Evolutionary conservation across 1,284 basidiomycete species (phyloP), one percentile per base, ranked within the genome.

Genomic region (Cystobasidium sp.): DNA sequence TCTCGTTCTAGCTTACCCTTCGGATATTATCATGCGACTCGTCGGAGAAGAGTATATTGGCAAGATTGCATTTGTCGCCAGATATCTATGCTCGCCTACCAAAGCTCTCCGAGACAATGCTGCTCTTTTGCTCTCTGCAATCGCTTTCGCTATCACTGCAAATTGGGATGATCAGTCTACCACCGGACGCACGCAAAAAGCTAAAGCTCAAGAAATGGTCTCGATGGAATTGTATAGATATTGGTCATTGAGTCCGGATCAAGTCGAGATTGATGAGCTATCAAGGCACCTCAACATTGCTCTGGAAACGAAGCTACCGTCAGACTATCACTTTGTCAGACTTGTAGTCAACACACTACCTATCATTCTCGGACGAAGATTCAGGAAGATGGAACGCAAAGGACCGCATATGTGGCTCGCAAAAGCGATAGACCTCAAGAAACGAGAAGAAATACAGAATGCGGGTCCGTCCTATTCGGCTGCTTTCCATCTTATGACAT

Each of bases 341-440:
- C 62, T 73, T 18, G 53, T 73, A 41, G 53, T 66, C 9, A 65
- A 65, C 37, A 65, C 63, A 6, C 49, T 73, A 10, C 70, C 70
- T 7, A 49, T 73, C 20, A 24, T 73, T 8, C 39, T 73, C 12
- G 70, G 70, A 5, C 46, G 70, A 31, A 49, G 70, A 12, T 73
- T 73, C 63, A 63, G 70, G 31, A 73, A 73, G 37, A 73, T 73
- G 70, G 62, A 73, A 55, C 49, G 63, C 1, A 65, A 66, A 24
- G 70, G 70, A n/a, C 70, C 70, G 53, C 70, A 73, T 47, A 66
- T 62, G 46, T 73, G 70, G 70, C 44, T 73, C 1, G 22, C 10
- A 22, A 56, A 59, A 58, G 70, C 55, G 0, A 39, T 73, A 12
- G 63, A 52, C 12, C 43, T 73, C 22, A 65, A 66, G 61, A 73